These are phyloP conservation scores for Aspergillus melleus DNA, from an alignment of 2,329 filamentous ascomycete species.

Conservation along the genomic window DNA sequence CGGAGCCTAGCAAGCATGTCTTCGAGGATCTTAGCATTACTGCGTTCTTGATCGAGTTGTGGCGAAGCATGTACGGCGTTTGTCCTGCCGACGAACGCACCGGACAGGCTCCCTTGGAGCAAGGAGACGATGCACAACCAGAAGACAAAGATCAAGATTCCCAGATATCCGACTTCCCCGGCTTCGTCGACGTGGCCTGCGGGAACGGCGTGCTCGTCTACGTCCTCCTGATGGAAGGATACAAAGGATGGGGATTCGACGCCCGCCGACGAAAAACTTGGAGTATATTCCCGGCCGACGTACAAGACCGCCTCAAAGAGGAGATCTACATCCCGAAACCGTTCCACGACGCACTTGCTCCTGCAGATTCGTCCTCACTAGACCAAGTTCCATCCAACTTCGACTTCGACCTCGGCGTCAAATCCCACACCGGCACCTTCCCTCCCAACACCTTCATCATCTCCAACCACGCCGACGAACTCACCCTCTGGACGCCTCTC, in stretches of 20 bases:
- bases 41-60: conserved; percentile 88
- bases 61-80: conserved; percentile 74
- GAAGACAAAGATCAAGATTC: too few relatives aligned
- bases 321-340: conserved; percentile 61
- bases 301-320: conserved; percentile 56
- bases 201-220: conserved; percentile 90
- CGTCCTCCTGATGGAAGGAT: conserved; percentile 78
- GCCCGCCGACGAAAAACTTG: conserved; percentile 84
- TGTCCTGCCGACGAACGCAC: conserved; percentile 21
- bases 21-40: conserved; percentile 93
- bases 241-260: conserved; percentile 86
- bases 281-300: conserved; percentile 63
- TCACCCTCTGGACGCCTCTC: conserved; percentile 93
- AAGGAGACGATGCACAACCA: not conserved
- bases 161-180: conserved; percentile 60
- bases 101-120: conserved; percentile 18
- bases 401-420: conserved; percentile 16
- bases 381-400: not conserved
- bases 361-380: not conserved
- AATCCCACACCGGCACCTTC: conserved; percentile 62
- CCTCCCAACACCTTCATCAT: conserved; percentile 80
- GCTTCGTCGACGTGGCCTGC: conserved; percentile 94
- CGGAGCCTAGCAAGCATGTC: conserved; percentile 86
- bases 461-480: conserved; percentile 94
- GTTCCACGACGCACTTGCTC: conserved; percentile 33